Evolutionary conservation across 2,329 filamentous ascomycete genomes (phyloP).

Genomic region (Byssoonygena ceratinophila): DNA sequence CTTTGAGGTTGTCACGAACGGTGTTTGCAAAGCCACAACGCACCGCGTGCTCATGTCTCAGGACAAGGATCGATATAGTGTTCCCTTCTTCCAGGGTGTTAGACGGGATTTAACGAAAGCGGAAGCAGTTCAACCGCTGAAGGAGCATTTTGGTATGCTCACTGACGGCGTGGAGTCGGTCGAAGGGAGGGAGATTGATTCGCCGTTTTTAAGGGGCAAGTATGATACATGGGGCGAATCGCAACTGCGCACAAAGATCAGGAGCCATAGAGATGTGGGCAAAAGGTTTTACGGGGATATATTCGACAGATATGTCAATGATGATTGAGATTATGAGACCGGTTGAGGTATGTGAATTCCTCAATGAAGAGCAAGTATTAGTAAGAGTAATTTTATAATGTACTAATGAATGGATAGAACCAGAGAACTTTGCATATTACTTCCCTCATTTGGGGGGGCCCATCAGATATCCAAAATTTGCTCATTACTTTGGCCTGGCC

Average conservation of each 20-base stretch:
- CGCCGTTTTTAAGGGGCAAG: constrained; percentile 40
- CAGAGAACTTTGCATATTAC: not conserved
- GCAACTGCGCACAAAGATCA: constrained; percentile 45
- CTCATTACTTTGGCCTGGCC: not conserved
- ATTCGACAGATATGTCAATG: constrained; percentile 40
- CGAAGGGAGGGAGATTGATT: constrained; percentile 37
- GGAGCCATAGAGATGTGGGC: constrained; percentile 43
- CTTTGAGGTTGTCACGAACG: constrained; percentile 36
- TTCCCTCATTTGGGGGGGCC: not conserved
- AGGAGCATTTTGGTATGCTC: constrained; percentile 28
- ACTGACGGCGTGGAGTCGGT: constrained; percentile 25
- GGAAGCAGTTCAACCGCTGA: constrained; percentile 35
- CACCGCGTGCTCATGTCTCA: constrained; percentile 36
- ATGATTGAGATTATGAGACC: constrained; percentile 21
- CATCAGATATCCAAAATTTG: not conserved
- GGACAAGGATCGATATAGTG: constrained; percentile 35
- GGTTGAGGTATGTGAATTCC: not conserved
- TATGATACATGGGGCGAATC: constrained; percentile 49
- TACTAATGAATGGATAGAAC: not conserved
- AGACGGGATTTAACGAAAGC: constrained; percentile 37
- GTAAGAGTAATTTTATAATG: not conserved
- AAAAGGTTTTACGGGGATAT: constrained; percentile 40
- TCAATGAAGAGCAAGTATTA: not conserved
- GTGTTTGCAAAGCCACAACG: constrained; percentile 36
- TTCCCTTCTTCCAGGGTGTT: constrained; percentile 43